These are phyloP conservation scores for Termitomyces bulborhizus DNA, from an alignment of 768 basidiomycete species.

Conservation along the genomic window DNA sequence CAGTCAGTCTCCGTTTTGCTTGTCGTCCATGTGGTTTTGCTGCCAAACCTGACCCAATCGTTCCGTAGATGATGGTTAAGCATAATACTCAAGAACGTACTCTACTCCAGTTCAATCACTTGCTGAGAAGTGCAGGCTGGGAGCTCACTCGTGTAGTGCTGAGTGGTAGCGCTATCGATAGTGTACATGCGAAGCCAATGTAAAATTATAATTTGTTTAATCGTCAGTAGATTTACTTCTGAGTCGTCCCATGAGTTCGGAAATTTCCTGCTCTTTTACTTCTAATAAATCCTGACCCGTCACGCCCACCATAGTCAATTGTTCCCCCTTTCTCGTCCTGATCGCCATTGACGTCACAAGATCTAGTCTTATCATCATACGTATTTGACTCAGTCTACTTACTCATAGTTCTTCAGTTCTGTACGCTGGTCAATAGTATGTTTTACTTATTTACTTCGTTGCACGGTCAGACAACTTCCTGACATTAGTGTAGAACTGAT, in stretches of 20 bases:
- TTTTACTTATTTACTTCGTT: no score
- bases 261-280: background rate
- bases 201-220: background rate
- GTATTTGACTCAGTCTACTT: no score
- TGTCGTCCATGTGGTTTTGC: background rate
- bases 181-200: slow-evolving; percentile 8
- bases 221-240: background rate
- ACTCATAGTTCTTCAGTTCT: no score
- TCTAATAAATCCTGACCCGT: no score
- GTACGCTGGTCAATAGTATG: no score
- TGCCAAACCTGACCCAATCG: background rate
- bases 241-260: no score
- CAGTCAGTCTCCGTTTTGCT: background rate
- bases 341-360: no score
- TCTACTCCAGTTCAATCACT: slow-evolving; percentile 7
- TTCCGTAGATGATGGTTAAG: slow-evolving; percentile 9
- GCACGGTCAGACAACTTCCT: no score
- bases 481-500: no score
- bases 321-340: no score
- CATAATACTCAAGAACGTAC: slow-evolving; percentile 14
- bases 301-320: no score
- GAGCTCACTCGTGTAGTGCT: slow-evolving; percentile 1
- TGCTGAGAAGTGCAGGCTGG: slow-evolving; percentile 9
- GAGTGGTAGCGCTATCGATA: slow-evolving; percentile 7
- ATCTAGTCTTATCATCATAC: no score